Evolutionary conservation across 371 early-diverging fungal genomes (phyloP).

Genomic region (Mycotypha africana): DNA sequence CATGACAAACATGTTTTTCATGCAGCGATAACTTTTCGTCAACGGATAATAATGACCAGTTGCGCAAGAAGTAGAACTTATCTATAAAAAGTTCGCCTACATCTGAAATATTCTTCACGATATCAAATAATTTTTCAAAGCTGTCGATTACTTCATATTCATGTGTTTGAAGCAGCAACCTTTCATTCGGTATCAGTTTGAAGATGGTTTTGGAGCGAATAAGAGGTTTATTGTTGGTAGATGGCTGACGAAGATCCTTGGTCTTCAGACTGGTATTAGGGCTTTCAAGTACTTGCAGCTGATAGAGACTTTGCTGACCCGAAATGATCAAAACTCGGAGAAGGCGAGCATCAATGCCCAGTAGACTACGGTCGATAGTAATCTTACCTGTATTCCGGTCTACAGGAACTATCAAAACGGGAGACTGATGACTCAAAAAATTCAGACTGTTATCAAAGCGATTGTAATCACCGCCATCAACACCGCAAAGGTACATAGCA

Average conservation of each 20-base stretch:
- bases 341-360: slow-evolving; percentile 25
- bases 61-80: slow-evolving; percentile 18
- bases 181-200: slow-evolving; percentile 2
- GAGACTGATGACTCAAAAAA: slow-evolving; percentile 23
- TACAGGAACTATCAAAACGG: slow-evolving; percentile 9
- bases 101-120: slow-evolving; percentile 7
- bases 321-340: slow-evolving; percentile 24
- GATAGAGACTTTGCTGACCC: slow-evolving; percentile 22
- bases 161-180: slow-evolving; percentile 13
- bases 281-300: slow-evolving; percentile 6
- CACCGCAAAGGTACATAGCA: too few species aligned
- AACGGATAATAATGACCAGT: slow-evolving; percentile 15
- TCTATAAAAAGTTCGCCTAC: background rate
- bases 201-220: slow-evolving; percentile 23
- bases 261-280: background rate
- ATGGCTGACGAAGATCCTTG: slow-evolving; percentile 17
- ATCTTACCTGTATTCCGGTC: slow-evolving; percentile 14
- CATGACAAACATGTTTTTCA: slow-evolving; percentile 40
- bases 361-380: slow-evolving; percentile 10
- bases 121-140: slow-evolving; percentile 28
- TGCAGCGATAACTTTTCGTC: slow-evolving; percentile 22
- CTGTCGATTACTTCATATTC: slow-evolving; percentile 38
- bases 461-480: too few species aligned
- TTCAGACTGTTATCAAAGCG: slow-evolving; percentile 7
- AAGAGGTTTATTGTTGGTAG: slow-evolving; percentile 6